Percentiles rank a stretch among this genome's conserved stretches.
These are phyloP conservation scores for Schizochytrium sp. DNA, from an alignment of 108 stramenopile genomes.

Conservation along the genomic window DNA sequence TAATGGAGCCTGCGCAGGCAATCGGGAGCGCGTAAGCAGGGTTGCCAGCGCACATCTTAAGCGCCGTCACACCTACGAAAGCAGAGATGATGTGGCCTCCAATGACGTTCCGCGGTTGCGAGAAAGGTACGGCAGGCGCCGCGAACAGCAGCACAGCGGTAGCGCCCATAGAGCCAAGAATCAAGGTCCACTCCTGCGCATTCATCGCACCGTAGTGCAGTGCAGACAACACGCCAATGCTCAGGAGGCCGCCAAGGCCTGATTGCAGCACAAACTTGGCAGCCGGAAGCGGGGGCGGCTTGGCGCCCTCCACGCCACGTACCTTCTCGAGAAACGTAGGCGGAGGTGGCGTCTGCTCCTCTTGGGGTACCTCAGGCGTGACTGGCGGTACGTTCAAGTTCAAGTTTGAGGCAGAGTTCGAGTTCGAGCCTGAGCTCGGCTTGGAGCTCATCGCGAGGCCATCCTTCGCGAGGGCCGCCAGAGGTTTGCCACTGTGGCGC, in stretches of 20 bases:
- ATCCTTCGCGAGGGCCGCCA: too few species aligned
- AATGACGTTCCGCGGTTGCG: conserved; percentile 53
- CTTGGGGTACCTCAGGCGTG: neutral
- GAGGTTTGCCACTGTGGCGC: too few species aligned
- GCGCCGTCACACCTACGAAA: conserved; percentile 34
- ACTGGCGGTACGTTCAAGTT: too few species aligned
- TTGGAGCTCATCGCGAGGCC: too few species aligned
- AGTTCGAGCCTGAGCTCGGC: too few species aligned
- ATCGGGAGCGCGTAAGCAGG: conserved; percentile 18
- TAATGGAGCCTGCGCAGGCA: neutral
- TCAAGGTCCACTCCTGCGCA: conserved; percentile 34
- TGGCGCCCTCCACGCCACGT: neutral
- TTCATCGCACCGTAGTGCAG: neutral
- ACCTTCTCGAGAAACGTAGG: conserved; percentile 8
- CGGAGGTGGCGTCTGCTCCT: neutral
- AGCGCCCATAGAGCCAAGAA: conserved; percentile 38
- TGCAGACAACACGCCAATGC: neutral
- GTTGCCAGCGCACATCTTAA: conserved; percentile 29
- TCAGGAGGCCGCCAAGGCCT: neutral
- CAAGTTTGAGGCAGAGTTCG: too few species aligned
- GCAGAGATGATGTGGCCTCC: conserved; percentile 32
- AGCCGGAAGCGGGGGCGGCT: conserved; percentile 18
- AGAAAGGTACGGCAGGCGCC: conserved; percentile 52
- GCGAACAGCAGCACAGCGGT: conserved; percentile 42
- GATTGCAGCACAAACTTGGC: neutral